These are phyloP conservation scores for Bimuria novae-zelandiae DNA, from an alignment of 2,329 filamentous ascomycete genomes.

Conservation along the genomic window DNA sequence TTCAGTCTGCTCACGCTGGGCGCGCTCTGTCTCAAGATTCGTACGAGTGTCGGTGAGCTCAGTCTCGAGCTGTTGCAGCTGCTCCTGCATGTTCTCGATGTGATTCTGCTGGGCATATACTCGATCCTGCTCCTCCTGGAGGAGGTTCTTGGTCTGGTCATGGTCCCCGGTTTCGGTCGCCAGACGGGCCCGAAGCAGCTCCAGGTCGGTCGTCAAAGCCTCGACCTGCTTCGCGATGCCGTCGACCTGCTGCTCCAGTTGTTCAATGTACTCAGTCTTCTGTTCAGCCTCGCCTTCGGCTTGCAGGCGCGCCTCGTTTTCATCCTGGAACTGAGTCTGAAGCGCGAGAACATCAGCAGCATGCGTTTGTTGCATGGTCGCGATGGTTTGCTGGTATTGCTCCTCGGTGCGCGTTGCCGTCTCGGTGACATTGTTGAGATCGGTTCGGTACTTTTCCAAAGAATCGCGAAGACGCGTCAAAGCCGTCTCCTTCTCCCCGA, in stretches of 20 bases:
- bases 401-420: conserved; percentile 48
- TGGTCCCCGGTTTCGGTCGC: conserved; percentile 39
- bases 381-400: conserved; percentile 43
- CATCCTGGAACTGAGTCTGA: conserved; percentile 42
- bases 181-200: conserved; percentile 40
- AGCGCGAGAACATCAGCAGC: conserved; percentile 42
- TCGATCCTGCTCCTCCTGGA: conserved; percentile 10
- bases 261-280: conserved; percentile 46
- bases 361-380: conserved; percentile 47
- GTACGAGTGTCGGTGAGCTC: conserved; percentile 45
- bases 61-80: conserved; percentile 45
- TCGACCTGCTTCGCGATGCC: conserved; percentile 45
- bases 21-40: conserved; percentile 47
- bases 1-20: conserved; percentile 51
- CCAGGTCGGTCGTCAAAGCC: conserved; percentile 35
- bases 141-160: conserved; percentile 31
- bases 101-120: conserved; percentile 43
- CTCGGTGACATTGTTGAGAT: conserved; percentile 44
- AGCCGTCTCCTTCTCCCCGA: conserved; percentile 40
- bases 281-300: conserved; percentile 48
- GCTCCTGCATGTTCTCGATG: conserved; percentile 36
- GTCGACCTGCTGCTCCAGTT: conserved; percentile 46
- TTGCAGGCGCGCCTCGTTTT: conserved; percentile 43
- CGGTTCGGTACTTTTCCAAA: conserved; percentile 46
- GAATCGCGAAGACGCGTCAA: conserved; percentile 45